These are phyloP conservation scores for Psilocybe sp. DNA, from an alignment of 768 basidiomycete genomes.

Conservation along the genomic window DNA sequence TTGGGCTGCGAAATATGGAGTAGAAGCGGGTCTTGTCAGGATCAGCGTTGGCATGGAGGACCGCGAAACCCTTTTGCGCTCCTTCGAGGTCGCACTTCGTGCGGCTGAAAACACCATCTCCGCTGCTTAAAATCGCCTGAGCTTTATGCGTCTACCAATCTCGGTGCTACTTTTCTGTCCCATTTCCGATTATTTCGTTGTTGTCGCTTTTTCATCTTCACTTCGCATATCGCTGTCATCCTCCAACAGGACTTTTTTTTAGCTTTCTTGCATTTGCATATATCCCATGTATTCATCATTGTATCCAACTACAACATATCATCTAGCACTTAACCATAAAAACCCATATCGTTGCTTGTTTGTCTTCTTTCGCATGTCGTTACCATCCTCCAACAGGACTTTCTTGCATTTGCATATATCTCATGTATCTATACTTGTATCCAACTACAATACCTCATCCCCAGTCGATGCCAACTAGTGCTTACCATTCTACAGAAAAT, in stretches of 20 bases:
- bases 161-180: not conserved
- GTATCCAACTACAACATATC: no score
- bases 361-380: not conserved
- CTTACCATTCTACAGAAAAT: not conserved
- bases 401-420: slow-evolving; percentile 14
- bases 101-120: slow-evolving; percentile 58
- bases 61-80: slow-evolving; percentile 45
- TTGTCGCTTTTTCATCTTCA: not conserved
- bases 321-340: no score
- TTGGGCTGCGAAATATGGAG: slow-evolving; percentile 88
- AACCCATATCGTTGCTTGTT: no score
- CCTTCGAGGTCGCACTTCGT: slow-evolving; percentile 62
- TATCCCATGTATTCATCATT: no score
- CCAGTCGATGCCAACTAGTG: not conserved
- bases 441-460: slow-evolving; percentile 33
- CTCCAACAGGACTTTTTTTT: slow-evolving; percentile 6
- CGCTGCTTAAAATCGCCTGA: not conserved
- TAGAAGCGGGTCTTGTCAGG: slow-evolving; percentile 80
- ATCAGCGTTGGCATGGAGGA: slow-evolving; percentile 93
- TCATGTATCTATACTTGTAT: slow-evolving; percentile 30
- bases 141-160: not conserved
- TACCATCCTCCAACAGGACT: slow-evolving; percentile 20
- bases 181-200: not conserved
- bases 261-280: no score
- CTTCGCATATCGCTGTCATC: not conserved